Evolutionary conservation across 2,329 filamentous ascomycete species (phyloP).

Genomic region (Zelopaecilomyces penicillatus): DNA sequence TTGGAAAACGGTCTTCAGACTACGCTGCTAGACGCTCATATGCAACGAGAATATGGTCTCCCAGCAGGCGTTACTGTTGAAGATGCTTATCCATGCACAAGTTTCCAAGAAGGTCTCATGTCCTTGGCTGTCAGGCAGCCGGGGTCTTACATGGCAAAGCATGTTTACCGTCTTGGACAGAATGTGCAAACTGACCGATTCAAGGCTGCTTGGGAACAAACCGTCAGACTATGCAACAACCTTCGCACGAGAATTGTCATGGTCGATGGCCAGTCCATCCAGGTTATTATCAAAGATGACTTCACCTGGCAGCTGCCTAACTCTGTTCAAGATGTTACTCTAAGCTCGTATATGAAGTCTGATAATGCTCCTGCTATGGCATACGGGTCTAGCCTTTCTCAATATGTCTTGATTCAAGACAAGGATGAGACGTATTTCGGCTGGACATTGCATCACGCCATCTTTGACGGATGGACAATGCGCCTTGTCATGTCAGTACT

Average conservation of each 20-base stretch:
- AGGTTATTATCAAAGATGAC: neutral
- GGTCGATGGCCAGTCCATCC: neutral
- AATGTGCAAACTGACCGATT: neutral
- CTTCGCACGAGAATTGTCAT: no score
- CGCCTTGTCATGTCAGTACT: no score
- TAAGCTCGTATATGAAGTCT: neutral
- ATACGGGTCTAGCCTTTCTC: neutral
- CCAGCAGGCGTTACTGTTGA: constrained; percentile 7
- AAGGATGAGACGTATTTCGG: neutral
- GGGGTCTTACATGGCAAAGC: constrained; percentile 20
- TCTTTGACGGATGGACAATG: no score
- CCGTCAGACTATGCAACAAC: neutral
- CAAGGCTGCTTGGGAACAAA: neutral
- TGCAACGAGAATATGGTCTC: no score
- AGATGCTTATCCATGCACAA: constrained; percentile 24
- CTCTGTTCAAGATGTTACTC: no score
- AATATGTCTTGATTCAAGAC: neutral
- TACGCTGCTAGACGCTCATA: no score
- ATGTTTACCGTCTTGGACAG: neutral
- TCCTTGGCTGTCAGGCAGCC: neutral
- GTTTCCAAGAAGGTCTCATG: constrained; percentile 1
- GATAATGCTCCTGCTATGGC: neutral
- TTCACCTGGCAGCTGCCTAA: neutral
- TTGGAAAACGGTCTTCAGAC: no score
- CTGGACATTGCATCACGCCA: neutral